Evolutionary conservation across 2,329 filamentous ascomycete species (phyloP), one percentile per base, ranked within the genome.

Genomic region (Sporothrix humicola): DNA sequence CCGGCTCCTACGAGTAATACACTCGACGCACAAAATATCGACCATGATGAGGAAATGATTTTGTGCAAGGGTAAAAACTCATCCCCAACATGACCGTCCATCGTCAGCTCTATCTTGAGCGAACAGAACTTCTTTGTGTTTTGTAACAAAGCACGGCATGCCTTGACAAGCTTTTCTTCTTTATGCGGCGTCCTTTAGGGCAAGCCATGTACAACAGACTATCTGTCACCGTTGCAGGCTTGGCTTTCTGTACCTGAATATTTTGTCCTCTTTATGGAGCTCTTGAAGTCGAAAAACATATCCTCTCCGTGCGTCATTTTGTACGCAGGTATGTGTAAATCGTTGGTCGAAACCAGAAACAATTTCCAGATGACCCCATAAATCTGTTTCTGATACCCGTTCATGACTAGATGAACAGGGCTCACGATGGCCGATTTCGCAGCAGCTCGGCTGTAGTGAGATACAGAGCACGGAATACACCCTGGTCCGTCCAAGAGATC

Each of bases 391-490:
- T 26, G 23, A 26, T 26, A 26, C 23, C 23, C 23, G 23, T 26
- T 26, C 23, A 26, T 26, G 23, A 26, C 23, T 26, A 26, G 56
- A 42, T 23, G 56, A 59, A 26, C 31, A 13, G 15, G 15, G 56
- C 15, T 59, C 56, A 59, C 15, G 26, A 59, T 37, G 56, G 31
- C 56, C 56, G 56, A 59, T 59, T 59, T 59, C 56, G 56, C 56
- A 59, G 56, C 17, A 9, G 1, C n/a, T 23, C 56, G 15, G 26
- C 23, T 26, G 9, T n/a, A 26, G 52, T 26, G 31, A 37, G 31
- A 37, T 37, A 37, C 31, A 7, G 31, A 37, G 52, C 52, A 56
- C 20, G 5, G 2, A 20, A 26, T 23, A 56, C n/a, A n/a, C 17
- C 26, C 26, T 23, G 8, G 37, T 20, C 59, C 4, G 2, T 3